Percentiles rank a stretch among this genome's conserved stretches.
phyloP scores from a whole-genome alignment of 176 grass and related monocot genomes.

The Aegilops longissima region DNA sequence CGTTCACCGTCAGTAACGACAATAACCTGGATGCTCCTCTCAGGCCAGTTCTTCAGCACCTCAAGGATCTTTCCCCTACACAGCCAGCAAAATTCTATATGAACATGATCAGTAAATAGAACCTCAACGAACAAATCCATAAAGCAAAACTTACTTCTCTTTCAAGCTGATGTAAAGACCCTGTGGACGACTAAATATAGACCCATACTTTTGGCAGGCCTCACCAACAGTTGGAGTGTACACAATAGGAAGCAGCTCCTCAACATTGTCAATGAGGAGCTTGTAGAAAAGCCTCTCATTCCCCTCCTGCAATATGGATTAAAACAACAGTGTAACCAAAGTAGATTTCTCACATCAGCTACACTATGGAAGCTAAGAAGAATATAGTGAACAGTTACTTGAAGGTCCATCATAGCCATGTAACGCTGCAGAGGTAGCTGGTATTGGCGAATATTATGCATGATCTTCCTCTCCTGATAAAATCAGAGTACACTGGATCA shows the following conservation, averaged over 20 bases:
- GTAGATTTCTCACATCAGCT: neutral
- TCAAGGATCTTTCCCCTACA: slow-evolving; percentile 87
- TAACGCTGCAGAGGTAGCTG: slow-evolving; percentile 87
- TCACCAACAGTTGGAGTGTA: slow-evolving; percentile 97
- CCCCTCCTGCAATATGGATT: slow-evolving; percentile 62
- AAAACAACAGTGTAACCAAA: neutral
- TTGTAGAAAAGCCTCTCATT: slow-evolving; percentile 99
- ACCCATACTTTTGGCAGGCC: slow-evolving; percentile 95
- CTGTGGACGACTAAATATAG: slow-evolving; percentile 80
- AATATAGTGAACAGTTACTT: slow-evolving; percentile 42
- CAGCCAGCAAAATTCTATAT: slow-evolving; percentile 23
- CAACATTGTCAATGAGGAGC: slow-evolving; percentile 83
- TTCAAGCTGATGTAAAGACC: slow-evolving; percentile 93
- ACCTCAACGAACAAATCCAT: neutral
- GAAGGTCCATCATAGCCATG: slow-evolving; percentile 87
- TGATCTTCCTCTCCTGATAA: slow-evolving; percentile 89
- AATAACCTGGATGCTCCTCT: slow-evolving; percentile 96
- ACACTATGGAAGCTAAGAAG: slow-evolving; percentile 23
- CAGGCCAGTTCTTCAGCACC: slow-evolving; percentile 91
- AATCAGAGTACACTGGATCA: slow-evolving; percentile 17
- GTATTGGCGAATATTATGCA: slow-evolving; percentile 77
- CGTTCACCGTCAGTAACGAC: slow-evolving; percentile 94
- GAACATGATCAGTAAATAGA: slow-evolving; percentile 4
- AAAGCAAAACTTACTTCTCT: slow-evolving; percentile 66
- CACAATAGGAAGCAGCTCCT: slow-evolving; percentile 91